A percentile compares a stretch with the other conserved stretches of the same genome.
Conservation (phyloP, 352 stramenopile species). For the Globisporangium rhizosaccharum region DNA sequence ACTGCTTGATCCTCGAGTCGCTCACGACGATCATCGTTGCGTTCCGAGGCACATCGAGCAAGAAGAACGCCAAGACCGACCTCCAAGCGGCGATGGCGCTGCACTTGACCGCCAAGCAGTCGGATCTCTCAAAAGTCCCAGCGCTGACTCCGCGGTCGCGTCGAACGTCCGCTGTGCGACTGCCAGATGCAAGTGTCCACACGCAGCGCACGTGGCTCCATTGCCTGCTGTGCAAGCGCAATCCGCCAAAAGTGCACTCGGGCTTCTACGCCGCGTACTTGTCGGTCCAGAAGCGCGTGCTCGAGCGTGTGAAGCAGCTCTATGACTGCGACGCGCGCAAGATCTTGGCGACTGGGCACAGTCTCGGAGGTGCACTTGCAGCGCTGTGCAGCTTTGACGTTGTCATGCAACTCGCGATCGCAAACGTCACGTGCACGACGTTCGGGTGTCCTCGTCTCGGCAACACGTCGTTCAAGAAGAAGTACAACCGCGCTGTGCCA, state of each 20-base stretch:
- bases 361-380: constrained; percentile 33
- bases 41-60: constrained; percentile 39
- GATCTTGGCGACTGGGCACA: constrained; percentile 35
- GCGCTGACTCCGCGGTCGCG: background rate
- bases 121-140: constrained; percentile 19
- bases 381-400: constrained; percentile 38
- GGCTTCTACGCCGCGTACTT: constrained; percentile 38
- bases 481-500: constrained; percentile 24
- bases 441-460: constrained; percentile 37
- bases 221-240: constrained; percentile 23
- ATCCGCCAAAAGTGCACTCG: constrained; percentile 33
- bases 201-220: constrained; percentile 19
- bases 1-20: constrained; percentile 30
- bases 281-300: constrained; percentile 25
- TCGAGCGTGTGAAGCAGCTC: constrained; percentile 16
- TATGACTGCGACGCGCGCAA: constrained; percentile 16
- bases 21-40: constrained; percentile 26
- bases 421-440: constrained; percentile 32
- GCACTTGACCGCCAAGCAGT: constrained; percentile 20
- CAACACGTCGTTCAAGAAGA: constrained; percentile 34
- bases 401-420: constrained; percentile 19
- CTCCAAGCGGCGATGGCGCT: constrained; percentile 27
- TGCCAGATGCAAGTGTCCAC: background rate
- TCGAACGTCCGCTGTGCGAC: background rate
- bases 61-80: constrained; percentile 36